Conservation (phyloP, 768 basidiomycete species). For the Kwoniella sp. region DNA sequence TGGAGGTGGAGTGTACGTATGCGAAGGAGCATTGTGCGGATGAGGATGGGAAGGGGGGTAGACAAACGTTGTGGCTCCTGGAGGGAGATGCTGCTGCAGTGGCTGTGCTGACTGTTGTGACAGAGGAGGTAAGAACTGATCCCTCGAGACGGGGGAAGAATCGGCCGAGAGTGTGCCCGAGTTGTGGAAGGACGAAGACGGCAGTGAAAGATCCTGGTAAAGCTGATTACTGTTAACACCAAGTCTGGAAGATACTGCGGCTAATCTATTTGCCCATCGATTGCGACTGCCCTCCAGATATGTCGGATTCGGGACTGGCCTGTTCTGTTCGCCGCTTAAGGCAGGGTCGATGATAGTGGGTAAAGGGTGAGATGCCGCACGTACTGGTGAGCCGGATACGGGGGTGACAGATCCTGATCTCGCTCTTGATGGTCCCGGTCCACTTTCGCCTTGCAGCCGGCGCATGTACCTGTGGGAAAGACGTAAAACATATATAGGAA, state of each 20-base stretch:
- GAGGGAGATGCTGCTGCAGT: not conserved
- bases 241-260: not conserved
- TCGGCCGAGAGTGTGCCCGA: not conserved
- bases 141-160: not conserved
- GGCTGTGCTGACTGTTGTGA: too few species aligned
- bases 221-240: not conserved
- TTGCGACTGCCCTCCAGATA: not conserved
- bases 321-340: not conserved
- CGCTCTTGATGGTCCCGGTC: not conserved
- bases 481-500: too few species aligned
- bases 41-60: not conserved
- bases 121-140: not conserved
- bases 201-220: not conserved
- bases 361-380: not conserved
- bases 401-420: slow-evolving; percentile 8
- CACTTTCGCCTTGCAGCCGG: slow-evolving; percentile 21
- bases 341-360: not conserved
- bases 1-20: not conserved
- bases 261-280: not conserved
- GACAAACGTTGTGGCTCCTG: not conserved
- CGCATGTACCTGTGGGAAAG: slow-evolving; percentile 34
- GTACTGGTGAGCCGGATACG: slow-evolving; percentile 1
- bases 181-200: not conserved
- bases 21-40: not conserved
- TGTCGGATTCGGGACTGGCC: not conserved